Conservation (phyloP, 108 stramenopile species). For the Asterionellopsis glacialis region DNA sequence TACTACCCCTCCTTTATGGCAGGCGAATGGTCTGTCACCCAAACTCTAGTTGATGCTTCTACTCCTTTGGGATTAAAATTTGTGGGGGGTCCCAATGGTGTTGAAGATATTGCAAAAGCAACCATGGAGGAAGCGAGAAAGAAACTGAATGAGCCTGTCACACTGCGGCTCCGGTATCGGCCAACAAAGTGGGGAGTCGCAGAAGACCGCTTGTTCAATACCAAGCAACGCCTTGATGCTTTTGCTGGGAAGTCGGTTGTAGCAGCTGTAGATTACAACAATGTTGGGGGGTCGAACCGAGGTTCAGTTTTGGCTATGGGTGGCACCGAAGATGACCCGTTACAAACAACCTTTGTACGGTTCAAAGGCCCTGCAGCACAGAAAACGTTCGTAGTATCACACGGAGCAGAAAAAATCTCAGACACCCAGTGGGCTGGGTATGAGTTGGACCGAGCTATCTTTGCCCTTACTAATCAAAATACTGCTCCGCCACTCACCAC, state of each 20-base stretch:
- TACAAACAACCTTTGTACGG: conserved; percentile 65
- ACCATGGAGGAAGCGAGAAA: conserved; percentile 49
- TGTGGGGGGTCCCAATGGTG: conserved; percentile 70
- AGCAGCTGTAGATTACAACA: conserved; percentile 70
- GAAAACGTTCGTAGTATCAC: conserved; percentile 65
- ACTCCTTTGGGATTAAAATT: conserved; percentile 71
- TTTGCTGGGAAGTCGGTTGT: conserved; percentile 74
- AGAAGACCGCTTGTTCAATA: conserved; percentile 72
- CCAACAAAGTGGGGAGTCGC: conserved; percentile 62
- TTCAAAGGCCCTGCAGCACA: conserved; percentile 85
- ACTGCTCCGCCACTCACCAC: conserved; percentile 80
- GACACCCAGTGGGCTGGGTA: conserved; percentile 51
- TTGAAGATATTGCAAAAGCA: conserved; percentile 43
- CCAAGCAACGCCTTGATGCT: conserved; percentile 50
- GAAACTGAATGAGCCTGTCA: conserved; percentile 33
- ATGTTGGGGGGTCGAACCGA: conserved; percentile 69
- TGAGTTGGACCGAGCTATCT: conserved; percentile 71
- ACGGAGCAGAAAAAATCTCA: conserved; percentile 27
- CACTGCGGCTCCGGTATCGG: conserved; percentile 31
- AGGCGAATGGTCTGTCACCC: conserved; percentile 74
- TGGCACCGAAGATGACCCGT: conserved; percentile 59
- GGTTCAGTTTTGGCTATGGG: conserved; percentile 54
- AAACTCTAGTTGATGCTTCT: conserved; percentile 50
- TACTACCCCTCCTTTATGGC: conserved; percentile 59
- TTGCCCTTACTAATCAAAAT: conserved; percentile 79